Evolutionary conservation across 305 asterid species (phyloP).

Genomic region (Fraxinus sp.): DNA sequence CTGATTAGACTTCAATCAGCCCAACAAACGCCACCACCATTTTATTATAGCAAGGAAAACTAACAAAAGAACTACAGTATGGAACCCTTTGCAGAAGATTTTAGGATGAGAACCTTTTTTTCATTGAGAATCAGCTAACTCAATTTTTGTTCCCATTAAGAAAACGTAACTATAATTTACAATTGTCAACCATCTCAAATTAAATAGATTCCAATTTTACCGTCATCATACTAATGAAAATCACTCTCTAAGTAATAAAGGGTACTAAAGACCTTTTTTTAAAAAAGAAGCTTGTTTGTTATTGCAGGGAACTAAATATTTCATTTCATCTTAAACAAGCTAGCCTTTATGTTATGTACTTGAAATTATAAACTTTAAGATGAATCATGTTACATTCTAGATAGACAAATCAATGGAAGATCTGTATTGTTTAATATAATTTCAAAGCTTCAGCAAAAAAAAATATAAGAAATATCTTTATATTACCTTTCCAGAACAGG

Average conservation of each 20-base stretch:
- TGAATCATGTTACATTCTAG: not conserved
- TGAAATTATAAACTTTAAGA: not conserved
- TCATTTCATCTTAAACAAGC: not conserved
- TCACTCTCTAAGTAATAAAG: not conserved
- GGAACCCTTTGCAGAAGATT: not conserved
- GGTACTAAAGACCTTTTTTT: not conserved
- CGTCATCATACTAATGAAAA: not conserved
- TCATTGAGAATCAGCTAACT: not conserved
- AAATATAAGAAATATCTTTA: slow-evolving; percentile 1
- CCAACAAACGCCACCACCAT: not conserved
- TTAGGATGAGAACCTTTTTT: not conserved
- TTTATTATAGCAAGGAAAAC: not conserved
- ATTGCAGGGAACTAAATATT: not conserved
- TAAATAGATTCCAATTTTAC: not conserved
- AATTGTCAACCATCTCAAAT: not conserved
- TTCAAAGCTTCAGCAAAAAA: not conserved
- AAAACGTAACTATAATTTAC: not conserved
- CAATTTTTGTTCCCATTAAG: not conserved
- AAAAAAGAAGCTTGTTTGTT: too few species aligned
- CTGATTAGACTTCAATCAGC: not conserved
- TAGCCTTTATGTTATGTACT: not conserved
- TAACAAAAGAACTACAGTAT: not conserved
- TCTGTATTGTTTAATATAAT: not conserved
- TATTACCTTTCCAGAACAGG: slow-evolving; percentile 80
- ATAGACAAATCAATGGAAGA: not conserved